These are phyloP conservation scores for Botrytis medusae DNA, from an alignment of 2,329 filamentous ascomycete species.

Conservation along the genomic window DNA sequence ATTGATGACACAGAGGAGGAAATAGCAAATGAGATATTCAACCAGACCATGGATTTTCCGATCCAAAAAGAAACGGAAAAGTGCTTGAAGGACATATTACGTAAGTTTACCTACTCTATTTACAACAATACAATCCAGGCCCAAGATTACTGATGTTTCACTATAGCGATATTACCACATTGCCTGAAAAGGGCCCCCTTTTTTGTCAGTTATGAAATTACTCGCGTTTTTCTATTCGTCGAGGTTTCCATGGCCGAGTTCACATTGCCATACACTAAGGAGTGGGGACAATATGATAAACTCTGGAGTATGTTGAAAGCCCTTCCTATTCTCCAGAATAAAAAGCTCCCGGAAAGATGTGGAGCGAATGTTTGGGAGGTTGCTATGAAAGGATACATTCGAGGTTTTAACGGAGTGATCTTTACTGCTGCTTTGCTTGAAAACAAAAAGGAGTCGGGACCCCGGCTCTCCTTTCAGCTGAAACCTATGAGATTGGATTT, in stretches of 20 bases:
- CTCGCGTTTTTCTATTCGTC: slow-evolving; percentile 35
- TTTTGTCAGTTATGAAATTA: slow-evolving; percentile 37
- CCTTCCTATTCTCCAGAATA: slow-evolving; percentile 46
- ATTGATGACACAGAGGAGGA: background rate
- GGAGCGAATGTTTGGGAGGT: slow-evolving; percentile 47
- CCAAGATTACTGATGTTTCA: background rate
- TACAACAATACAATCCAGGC: background rate
- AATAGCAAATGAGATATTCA: background rate
- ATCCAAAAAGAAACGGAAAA: slow-evolving; percentile 17
- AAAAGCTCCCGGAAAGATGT: slow-evolving; percentile 50
- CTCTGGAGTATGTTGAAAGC: slow-evolving; percentile 46
- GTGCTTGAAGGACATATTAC: slow-evolving; percentile 18
- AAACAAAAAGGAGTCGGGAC: slow-evolving; percentile 40
- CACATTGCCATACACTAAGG: slow-evolving; percentile 17
- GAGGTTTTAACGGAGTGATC: slow-evolving; percentile 45
- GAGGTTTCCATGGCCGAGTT: slow-evolving; percentile 31
- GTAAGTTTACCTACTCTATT: background rate
- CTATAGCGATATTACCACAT: slow-evolving; percentile 30
- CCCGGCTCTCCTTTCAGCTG: slow-evolving; percentile 49
- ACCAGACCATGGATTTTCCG: background rate
- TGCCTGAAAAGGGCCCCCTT: slow-evolving; percentile 28
- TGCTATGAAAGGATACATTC: slow-evolving; percentile 25
- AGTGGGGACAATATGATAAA: slow-evolving; percentile 46
- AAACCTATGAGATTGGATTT: slow-evolving; percentile 50
- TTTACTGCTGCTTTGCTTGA: slow-evolving; percentile 47